Evolutionary conservation across 1,284 basidiomycete genomes (phyloP).

Genomic region (Pholiota adiposa): DNA sequence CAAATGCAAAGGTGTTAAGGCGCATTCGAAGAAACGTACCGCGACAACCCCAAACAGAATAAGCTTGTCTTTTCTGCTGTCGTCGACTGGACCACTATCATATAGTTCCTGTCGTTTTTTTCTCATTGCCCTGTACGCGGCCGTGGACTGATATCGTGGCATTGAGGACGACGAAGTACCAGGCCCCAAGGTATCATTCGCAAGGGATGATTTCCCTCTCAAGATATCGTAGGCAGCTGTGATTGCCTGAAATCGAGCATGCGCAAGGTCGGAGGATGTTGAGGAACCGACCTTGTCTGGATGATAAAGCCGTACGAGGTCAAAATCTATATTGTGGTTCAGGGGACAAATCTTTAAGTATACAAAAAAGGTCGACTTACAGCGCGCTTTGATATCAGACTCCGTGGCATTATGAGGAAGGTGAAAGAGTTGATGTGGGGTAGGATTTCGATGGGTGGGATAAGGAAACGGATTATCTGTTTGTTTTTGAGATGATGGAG

Average conservation of each 20-base stretch:
- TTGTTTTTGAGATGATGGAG: background rate
- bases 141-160: conserved; percentile 39
- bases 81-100: conserved; percentile 48
- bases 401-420: conserved; percentile 55
- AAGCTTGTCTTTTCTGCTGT: conserved; percentile 60
- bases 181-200: conserved; percentile 1
- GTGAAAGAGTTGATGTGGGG: conserved; percentile 69
- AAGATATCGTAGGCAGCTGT: conserved; percentile 42
- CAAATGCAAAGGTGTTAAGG: background rate
- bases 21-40: conserved; percentile 36
- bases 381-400: conserved; percentile 61
- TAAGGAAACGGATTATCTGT: conserved; percentile 44
- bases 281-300: conserved; percentile 58
- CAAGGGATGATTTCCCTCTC: conserved; percentile 34
- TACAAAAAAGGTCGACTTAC: conserved; percentile 38
- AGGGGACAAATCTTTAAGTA: background rate
- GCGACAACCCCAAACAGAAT: conserved; percentile 51
- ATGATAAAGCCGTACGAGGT: conserved; percentile 68
- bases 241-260: conserved; percentile 58
- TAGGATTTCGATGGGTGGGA: conserved; percentile 53
- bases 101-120: conserved; percentile 48
- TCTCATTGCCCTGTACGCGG: conserved; percentile 47
- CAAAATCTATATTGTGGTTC: conserved; percentile 50
- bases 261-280: conserved; percentile 50
- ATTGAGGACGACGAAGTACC: background rate